phyloP scores from a whole-genome alignment of 148 eudicot genomes.

The Beta vulgaris region DNA sequence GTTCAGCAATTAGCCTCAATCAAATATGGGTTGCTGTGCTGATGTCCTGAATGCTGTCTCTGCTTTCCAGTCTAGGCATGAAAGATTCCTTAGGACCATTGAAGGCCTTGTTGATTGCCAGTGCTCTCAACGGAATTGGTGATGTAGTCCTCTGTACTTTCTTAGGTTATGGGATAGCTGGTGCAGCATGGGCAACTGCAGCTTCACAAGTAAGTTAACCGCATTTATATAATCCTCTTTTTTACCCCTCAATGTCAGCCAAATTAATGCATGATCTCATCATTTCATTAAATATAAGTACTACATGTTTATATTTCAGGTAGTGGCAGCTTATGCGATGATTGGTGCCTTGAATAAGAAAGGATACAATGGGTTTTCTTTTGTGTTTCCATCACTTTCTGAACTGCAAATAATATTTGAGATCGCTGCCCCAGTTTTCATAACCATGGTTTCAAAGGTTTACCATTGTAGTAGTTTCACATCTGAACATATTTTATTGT shows the following conservation, averaged over 20 bases:
- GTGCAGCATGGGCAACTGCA: conserved; percentile 98
- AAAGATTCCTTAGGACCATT: conserved; percentile 96
- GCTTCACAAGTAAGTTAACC: conserved; percentile 66
- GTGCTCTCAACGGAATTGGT: conserved; percentile 70
- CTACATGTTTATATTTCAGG: conserved; percentile 34
- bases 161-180: conserved; percentile 81
- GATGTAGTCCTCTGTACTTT: conserved; percentile 63
- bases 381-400: conserved; percentile 54
- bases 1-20: not conserved
- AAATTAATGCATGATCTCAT: not conserved
- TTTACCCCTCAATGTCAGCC: not conserved
- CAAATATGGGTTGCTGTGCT: not conserved
- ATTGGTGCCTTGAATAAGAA: conserved; percentile 62
- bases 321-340: conserved; percentile 90
- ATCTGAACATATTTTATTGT: no score
- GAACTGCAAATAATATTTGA: conserved; percentile 64
- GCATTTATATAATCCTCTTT: not conserved
- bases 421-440: conserved; percentile 84
- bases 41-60: conserved; percentile 14
- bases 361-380: conserved; percentile 75
- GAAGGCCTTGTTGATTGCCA: conserved; percentile 91
- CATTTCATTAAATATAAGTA: not conserved
- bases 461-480: not conserved
- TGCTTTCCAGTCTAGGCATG: conserved; percentile 78
- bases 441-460: conserved; percentile 91